A percentile compares a stretch with the other conserved stretches of the same genome.
These are phyloP conservation scores for Lactarius pseudohatsudake DNA, from an alignment of 768 basidiomycete species.

Conservation along the genomic window DNA sequence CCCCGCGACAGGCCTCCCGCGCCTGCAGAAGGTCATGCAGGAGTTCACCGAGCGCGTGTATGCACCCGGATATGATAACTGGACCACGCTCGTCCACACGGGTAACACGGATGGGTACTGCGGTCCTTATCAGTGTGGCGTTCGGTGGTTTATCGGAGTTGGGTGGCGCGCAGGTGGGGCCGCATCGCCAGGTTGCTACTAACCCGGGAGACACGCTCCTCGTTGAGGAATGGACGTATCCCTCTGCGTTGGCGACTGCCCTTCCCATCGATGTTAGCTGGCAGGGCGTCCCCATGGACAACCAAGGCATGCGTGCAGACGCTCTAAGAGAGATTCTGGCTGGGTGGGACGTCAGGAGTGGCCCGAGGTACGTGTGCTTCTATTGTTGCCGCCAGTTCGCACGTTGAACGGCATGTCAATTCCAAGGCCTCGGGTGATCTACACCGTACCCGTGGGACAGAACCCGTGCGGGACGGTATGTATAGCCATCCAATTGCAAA, in stretches of 20 bases:
- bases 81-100: constrained; percentile 51
- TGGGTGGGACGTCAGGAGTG: constrained; percentile 58
- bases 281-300: constrained; percentile 66
- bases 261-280: constrained; percentile 44
- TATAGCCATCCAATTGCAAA: constrained; percentile 9
- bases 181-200: constrained; percentile 58
- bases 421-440: constrained; percentile 65
- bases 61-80: constrained; percentile 63
- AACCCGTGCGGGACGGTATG: constrained; percentile 77
- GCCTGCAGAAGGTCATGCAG: constrained; percentile 54
- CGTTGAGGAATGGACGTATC: constrained; percentile 75
- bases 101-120: constrained; percentile 71
- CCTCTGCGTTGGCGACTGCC: constrained; percentile 47
- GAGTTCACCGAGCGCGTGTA: constrained; percentile 56
- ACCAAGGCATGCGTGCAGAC: constrained; percentile 63
- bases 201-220: constrained; percentile 64
- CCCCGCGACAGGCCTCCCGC: constrained; percentile 49
- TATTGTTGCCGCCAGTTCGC: background rate
- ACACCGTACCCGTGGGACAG: constrained; percentile 79
- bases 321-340: constrained; percentile 57
- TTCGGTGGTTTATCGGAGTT: background rate
- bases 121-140: background rate
- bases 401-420: background rate
- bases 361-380: background rate
- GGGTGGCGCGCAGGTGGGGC: constrained; percentile 42